These are phyloP conservation scores for Macrolepiota albuminosa DNA, from an alignment of 768 basidiomycete genomes.

Conservation along the genomic window DNA sequence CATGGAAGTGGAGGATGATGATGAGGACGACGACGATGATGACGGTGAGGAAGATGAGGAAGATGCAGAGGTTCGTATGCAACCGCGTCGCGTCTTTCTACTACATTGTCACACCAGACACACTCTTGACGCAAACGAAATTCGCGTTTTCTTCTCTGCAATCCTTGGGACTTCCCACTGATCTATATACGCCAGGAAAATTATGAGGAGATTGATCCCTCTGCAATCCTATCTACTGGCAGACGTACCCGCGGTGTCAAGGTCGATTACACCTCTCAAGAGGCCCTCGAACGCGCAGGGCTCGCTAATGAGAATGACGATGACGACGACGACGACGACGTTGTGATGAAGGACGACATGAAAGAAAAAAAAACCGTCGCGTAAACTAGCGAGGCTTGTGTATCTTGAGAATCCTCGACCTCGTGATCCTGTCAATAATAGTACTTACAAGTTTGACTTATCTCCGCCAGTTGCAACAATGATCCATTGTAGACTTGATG, in stretches of 20 bases:
- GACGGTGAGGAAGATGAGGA: slow-evolving; percentile 45
- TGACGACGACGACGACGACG: slow-evolving; percentile 35
- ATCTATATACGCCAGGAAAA: slow-evolving; percentile 32
- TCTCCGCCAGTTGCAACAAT: not conserved
- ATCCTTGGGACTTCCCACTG: not conserved
- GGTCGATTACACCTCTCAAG: slow-evolving; percentile 74
- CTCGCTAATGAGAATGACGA: slow-evolving; percentile 36
- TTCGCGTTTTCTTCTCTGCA: not conserved
- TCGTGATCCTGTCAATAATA: slow-evolving; percentile 4
- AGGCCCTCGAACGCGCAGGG: slow-evolving; percentile 61
- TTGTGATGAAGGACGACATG: slow-evolving; percentile 33
- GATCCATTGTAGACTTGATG: not conserved
- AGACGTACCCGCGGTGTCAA: slow-evolving; percentile 70
- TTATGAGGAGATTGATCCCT: slow-evolving; percentile 56
- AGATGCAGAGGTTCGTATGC: slow-evolving; percentile 25
- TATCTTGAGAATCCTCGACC: not conserved
- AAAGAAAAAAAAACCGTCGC: slow-evolving; percentile 2
- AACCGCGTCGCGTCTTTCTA: slow-evolving; percentile 22
- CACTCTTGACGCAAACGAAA: not conserved
- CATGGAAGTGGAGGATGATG: slow-evolving; percentile 39
- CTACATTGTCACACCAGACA: not conserved
- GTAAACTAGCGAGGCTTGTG: not conserved
- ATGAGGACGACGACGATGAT: slow-evolving; percentile 44
- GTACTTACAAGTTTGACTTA: not conserved
- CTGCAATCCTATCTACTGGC: slow-evolving; percentile 43